Percentiles rank a stretch among this genome's conserved stretches.
phyloP scores from a whole-genome alignment of 306 rosid species.

The Albizia julibrissin region DNA sequence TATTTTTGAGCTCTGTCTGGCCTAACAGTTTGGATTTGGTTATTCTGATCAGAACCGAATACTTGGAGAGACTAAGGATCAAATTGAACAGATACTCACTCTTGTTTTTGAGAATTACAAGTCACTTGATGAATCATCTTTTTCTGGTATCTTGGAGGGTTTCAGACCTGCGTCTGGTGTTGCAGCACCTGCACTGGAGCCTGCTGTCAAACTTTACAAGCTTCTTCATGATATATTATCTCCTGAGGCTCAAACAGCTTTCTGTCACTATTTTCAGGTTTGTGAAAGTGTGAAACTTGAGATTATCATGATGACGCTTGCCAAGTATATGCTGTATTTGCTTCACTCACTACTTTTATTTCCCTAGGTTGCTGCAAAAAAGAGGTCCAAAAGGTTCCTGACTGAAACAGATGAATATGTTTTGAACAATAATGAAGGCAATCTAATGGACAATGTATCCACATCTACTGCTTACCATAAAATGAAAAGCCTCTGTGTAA shows the following conservation, averaged over 20 bases:
- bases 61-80: slow-evolving; percentile 93
- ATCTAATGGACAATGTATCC: slow-evolving; percentile 58
- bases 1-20: slow-evolving; percentile 24
- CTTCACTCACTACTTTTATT: slow-evolving; percentile 32
- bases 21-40: slow-evolving; percentile 36
- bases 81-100: slow-evolving; percentile 78
- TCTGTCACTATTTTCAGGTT: slow-evolving; percentile 98
- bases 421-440: slow-evolving; percentile 65
- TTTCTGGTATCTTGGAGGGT: slow-evolving; percentile 79
- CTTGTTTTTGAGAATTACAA: slow-evolving; percentile 89
- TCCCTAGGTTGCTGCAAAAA: slow-evolving; percentile 87
- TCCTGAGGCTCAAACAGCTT: slow-evolving; percentile 88
- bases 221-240: slow-evolving; percentile 93
- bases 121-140: slow-evolving; percentile 80
- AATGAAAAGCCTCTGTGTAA: slow-evolving; percentile 78
- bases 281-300: slow-evolving; percentile 37
- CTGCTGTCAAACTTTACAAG: slow-evolving; percentile 87
- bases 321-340: slow-evolving; percentile 20
- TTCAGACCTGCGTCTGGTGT: slow-evolving; percentile 70
- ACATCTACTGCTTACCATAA: slow-evolving; percentile 77
- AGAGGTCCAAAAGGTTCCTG: slow-evolving; percentile 83
- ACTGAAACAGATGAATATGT: slow-evolving; percentile 93
- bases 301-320: slow-evolving; percentile 28
- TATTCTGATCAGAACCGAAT: slow-evolving; percentile 73
- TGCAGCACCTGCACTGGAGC: slow-evolving; percentile 88